Conservation (phyloP, 1,139 yeast species). For the Lodderomyces orthopsilosis region DNA sequence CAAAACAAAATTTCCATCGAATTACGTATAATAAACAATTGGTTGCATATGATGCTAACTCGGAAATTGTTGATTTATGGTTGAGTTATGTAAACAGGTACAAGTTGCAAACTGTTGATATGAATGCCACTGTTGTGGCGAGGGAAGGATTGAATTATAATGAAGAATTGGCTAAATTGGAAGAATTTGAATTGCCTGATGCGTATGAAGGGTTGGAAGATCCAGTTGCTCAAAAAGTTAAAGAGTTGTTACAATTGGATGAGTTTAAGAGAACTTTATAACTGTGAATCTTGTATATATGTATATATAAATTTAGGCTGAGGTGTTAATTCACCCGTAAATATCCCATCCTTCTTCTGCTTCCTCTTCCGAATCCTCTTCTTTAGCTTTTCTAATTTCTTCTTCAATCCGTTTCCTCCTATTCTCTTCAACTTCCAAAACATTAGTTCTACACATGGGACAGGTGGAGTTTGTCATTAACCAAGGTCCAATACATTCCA, state of each 20-base stretch:
- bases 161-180: conserved; percentile 29
- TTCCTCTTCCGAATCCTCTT: conserved; percentile 66
- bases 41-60: conserved; percentile 78
- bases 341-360: conserved; percentile 67
- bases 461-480: conserved; percentile 75
- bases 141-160: conserved; percentile 52
- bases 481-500: conserved; percentile 94
- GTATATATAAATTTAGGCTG: conserved; percentile 1
- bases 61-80: conserved; percentile 82
- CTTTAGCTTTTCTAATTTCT: conserved; percentile 40
- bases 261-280: conserved; percentile 50
- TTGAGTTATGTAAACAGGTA: conserved; percentile 77
- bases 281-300: conserved; percentile 6
- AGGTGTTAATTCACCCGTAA: conserved; percentile 48
- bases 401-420: conserved; percentile 43
- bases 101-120: conserved; percentile 77
- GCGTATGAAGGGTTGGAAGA: conserved; percentile 45
- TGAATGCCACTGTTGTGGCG: conserved; percentile 68
- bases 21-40: conserved; percentile 74
- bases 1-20: conserved; percentile 93
- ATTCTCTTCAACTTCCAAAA: conserved; percentile 41
- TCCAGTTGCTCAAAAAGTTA: conserved; percentile 69
- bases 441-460: conserved; percentile 81
- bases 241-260: conserved; percentile 59
- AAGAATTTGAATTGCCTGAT: conserved; percentile 31